Conservation (phyloP, 495 filamentous ascomycete species). For the Penicillium silybi region DNA sequence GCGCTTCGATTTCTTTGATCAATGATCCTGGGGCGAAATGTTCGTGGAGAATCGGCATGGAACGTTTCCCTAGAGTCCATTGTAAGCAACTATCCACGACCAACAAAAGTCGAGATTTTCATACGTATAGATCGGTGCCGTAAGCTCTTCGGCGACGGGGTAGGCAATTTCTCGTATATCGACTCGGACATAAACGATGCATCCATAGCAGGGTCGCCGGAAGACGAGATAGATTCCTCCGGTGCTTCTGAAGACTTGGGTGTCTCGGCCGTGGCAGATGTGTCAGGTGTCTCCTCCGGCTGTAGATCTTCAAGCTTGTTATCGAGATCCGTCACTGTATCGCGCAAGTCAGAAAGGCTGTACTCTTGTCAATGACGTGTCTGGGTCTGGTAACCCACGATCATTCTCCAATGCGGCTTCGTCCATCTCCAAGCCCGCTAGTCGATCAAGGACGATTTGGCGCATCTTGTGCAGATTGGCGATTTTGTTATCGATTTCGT, state of each 20-base stretch:
- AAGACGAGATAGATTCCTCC: slow-evolving; percentile 42
- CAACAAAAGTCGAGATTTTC: not conserved
- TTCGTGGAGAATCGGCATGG: slow-evolving; percentile 93
- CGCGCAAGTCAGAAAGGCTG: not conserved
- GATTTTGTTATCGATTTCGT: slow-evolving; percentile 95
- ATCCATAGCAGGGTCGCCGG: slow-evolving; percentile 55
- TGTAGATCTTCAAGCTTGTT: slow-evolving; percentile 74
- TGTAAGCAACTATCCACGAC: slow-evolving; percentile 7
- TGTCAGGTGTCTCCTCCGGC: slow-evolving; percentile 65
- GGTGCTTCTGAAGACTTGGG: slow-evolving; percentile 55
- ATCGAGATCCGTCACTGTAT: slow-evolving; percentile 73
- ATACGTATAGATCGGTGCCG: slow-evolving; percentile 60
- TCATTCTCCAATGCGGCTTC: slow-evolving; percentile 88
- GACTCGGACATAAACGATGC: slow-evolving; percentile 94
- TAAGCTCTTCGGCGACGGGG: slow-evolving; percentile 55
- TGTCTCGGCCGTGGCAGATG: slow-evolving; percentile 50
- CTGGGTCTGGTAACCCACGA: slow-evolving; percentile 45
- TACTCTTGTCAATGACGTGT: not conserved
- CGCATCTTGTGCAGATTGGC: slow-evolving; percentile 91
- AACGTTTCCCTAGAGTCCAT: slow-evolving; percentile 55
- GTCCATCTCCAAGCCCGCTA: slow-evolving; percentile 88
- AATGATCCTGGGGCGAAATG: slow-evolving; percentile 87
- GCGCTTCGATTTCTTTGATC: slow-evolving; percentile 84
- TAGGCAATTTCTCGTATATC: slow-evolving; percentile 88
- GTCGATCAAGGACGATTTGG: slow-evolving; percentile 82